These are phyloP conservation scores for Verticillium longisporum DNA, from an alignment of 2,329 filamentous ascomycete genomes.

Conservation along the genomic window DNA sequence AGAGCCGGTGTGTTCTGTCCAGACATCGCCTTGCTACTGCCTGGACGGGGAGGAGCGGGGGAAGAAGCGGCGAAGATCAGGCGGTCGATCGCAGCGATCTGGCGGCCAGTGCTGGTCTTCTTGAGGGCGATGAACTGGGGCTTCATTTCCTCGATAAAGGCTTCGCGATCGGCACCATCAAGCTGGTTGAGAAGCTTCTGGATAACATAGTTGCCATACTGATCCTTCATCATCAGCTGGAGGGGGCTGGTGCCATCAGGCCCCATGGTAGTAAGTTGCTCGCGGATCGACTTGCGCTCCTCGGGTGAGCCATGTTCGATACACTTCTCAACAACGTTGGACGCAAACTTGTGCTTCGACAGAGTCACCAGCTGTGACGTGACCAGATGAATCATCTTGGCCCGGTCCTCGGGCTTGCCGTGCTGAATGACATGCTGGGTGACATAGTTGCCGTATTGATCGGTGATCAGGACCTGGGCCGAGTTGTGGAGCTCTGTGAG, in stretches of 20 bases:
- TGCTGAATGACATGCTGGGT: conserved; percentile 84
- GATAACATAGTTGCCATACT: conserved; percentile 93
- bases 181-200: conserved; percentile 68
- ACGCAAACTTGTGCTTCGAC: conserved; percentile 94
- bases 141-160: conserved; percentile 57
- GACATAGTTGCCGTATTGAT: conserved; percentile 95
- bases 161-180: conserved; percentile 45
- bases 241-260: conserved; percentile 65
- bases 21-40: background rate
- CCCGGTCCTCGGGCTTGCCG: conserved; percentile 65
- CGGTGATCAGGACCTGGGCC: conserved; percentile 65
- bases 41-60: conserved; percentile 2
- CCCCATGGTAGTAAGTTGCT: conserved; percentile 51
- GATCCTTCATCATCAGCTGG: conserved; percentile 75
- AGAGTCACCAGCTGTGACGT: conserved; percentile 63
- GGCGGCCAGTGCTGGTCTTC: conserved; percentile 58
- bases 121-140: conserved; percentile 55
- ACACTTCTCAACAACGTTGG: conserved; percentile 94
- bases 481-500: conserved; percentile 73
- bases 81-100: conserved; percentile 58
- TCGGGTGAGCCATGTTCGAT: conserved; percentile 63
- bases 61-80: conserved; percentile 28
- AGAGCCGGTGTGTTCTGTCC: conserved; percentile 16
- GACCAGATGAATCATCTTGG: conserved; percentile 67
- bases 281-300: conserved; percentile 64